Evolutionary conservation across 2,329 filamentous ascomycete genomes (phyloP).

Genomic region (Cytospora chrysosperma): DNA sequence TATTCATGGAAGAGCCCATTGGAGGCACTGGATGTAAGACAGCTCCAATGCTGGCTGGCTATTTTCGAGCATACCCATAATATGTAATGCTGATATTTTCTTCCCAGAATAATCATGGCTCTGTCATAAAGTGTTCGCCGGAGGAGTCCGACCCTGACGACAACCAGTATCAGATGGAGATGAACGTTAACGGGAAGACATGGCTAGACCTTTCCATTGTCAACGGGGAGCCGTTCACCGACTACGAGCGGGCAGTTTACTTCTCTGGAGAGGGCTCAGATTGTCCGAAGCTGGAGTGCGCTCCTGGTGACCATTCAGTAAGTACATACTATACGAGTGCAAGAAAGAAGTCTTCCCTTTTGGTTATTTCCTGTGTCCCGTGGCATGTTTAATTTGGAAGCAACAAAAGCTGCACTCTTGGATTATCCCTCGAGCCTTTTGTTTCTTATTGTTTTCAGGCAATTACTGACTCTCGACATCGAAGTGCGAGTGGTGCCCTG

Average conservation of each 20-base stretch:
- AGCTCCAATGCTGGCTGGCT: neutral
- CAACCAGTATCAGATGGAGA: constrained; percentile 5
- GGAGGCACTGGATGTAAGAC: neutral
- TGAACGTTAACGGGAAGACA: neutral
- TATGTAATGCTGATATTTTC: neutral
- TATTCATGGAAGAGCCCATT: neutral
- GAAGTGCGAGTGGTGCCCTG: constrained; percentile 14
- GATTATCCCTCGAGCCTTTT: too few relatives aligned
- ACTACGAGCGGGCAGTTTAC: neutral
- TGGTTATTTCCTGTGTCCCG: too few relatives aligned
- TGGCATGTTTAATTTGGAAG: too few relatives aligned
- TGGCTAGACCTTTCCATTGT: constrained; percentile 10
- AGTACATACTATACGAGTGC: too few relatives aligned
- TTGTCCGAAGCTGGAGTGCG: neutral
- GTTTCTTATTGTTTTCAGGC: too few relatives aligned
- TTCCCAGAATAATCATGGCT: neutral
- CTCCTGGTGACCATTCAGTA: neutral
- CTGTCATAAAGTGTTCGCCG: neutral
- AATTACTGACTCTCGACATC: too few relatives aligned
- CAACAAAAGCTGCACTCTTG: too few relatives aligned
- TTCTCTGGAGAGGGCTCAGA: neutral
- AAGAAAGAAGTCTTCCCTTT: too few relatives aligned
- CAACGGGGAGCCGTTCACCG: constrained; percentile 2
- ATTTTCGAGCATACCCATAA: neutral
- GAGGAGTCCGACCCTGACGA: neutral